phyloP scores from a whole-genome alignment of 1,139 yeast species.

The Suhomyces bokatorum region DNA sequence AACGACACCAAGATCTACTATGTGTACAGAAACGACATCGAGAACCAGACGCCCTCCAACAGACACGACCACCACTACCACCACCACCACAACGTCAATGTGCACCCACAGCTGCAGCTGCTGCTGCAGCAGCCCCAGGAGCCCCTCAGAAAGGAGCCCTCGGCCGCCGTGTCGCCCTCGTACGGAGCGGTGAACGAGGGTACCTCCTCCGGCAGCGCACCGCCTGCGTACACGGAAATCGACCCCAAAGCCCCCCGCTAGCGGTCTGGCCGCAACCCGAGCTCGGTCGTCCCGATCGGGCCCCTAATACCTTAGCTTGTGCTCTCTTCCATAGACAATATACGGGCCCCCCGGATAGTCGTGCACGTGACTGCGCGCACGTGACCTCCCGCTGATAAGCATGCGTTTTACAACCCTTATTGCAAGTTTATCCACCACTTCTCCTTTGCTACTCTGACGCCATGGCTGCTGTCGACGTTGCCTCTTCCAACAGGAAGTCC shows the following conservation, averaged over 20 bases:
- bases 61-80: slow-evolving; percentile 24
- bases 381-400: not conserved
- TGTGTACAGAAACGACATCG: slow-evolving; percentile 35
- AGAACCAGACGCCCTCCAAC: slow-evolving; percentile 26
- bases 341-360: not conserved
- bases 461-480: slow-evolving; percentile 18
- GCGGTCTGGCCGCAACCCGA: not conserved
- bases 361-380: not conserved
- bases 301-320: not conserved
- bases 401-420: not conserved
- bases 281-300: not conserved
- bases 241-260: slow-evolving; percentile 17
- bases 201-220: slow-evolving; percentile 19
- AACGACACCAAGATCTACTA: slow-evolving; percentile 34
- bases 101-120: slow-evolving; percentile 12
- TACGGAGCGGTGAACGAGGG: slow-evolving; percentile 33
- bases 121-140: slow-evolving; percentile 11
- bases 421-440: not conserved
- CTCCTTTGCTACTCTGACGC: slow-evolving; percentile 13
- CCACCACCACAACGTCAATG: slow-evolving; percentile 19
- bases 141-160: slow-evolving; percentile 15
- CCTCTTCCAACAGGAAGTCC: slow-evolving; percentile 4
- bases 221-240: slow-evolving; percentile 42
- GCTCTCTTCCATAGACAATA: not conserved
- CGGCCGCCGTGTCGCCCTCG: slow-evolving; percentile 15